Percentiles rank a stretch among this genome's conserved stretches.
These are phyloP conservation scores for Ophiocordyceps unilateralis DNA, from an alignment of 2,329 filamentous ascomycete genomes.

Conservation along the genomic window DNA sequence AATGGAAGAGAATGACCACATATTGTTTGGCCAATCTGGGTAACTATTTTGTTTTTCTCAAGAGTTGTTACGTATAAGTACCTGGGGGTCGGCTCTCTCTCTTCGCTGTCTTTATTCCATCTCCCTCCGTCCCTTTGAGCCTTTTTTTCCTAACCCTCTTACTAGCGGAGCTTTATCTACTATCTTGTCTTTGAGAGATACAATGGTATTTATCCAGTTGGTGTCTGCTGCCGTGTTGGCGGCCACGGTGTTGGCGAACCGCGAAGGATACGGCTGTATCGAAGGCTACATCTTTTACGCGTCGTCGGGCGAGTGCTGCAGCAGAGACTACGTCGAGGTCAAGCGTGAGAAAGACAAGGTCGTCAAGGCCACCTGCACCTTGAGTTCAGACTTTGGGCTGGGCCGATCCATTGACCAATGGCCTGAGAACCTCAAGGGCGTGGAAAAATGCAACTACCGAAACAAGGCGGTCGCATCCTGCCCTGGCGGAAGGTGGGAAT, in stretches of 20 bases:
- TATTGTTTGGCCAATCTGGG: no score
- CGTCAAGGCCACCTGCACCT: background rate
- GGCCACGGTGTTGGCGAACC: background rate
- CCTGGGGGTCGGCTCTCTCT: no score
- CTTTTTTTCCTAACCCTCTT: no score
- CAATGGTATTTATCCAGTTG: background rate
- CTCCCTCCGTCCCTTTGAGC: no score
- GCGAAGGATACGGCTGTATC: background rate
- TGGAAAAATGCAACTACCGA: background rate
- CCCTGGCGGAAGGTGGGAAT: background rate
- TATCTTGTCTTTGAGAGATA: no score
- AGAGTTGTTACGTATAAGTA: no score
- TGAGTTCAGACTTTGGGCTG: background rate
- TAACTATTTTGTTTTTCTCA: no score
- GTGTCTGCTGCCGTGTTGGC: background rate
- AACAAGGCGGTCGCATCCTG: background rate
- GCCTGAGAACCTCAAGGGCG: background rate
- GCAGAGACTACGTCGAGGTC: background rate
- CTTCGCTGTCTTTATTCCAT: no score
- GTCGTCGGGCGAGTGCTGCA: background rate
- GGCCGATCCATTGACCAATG: background rate
- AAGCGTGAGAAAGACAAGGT: background rate
- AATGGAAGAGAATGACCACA: no score
- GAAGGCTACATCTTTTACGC: background rate
- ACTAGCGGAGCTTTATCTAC: no score